Evolutionary conservation across 1,284 basidiomycete genomes (phyloP).

Genomic region (Cryptococcus neoformans): DNA sequence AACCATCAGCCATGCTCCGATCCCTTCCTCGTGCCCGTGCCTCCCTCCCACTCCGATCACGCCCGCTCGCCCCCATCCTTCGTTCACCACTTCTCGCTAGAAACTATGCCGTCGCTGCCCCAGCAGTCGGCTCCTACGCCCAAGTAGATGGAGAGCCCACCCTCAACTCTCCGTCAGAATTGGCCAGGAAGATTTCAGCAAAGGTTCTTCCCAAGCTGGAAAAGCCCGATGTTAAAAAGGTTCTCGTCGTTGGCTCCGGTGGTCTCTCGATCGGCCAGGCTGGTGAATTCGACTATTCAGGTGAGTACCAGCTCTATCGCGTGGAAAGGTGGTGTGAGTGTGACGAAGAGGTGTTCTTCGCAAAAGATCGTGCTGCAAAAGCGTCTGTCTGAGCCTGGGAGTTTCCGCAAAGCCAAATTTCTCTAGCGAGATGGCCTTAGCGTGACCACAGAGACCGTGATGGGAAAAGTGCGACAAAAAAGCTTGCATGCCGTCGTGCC

Average conservation of each 20-base stretch:
- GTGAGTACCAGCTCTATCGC: slow-evolving; percentile 43
- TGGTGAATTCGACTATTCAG: slow-evolving; percentile 99
- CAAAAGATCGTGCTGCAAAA: not conserved
- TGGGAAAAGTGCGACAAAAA: not conserved
- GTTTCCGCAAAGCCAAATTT: not conserved
- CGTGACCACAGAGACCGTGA: not conserved
- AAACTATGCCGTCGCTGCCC: slow-evolving; percentile 64
- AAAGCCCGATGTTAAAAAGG: slow-evolving; percentile 84
- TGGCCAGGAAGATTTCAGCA: slow-evolving; percentile 85
- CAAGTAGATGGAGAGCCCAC: slow-evolving; percentile 71
- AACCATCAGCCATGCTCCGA: slow-evolving; percentile 10
- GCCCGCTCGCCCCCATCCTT: slow-evolving; percentile 2
- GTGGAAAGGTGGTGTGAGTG: not conserved
- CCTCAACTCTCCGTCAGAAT: slow-evolving; percentile 85
- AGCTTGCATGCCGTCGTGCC: not conserved
- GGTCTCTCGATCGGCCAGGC: slow-evolving; percentile 98
- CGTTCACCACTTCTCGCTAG: slow-evolving; percentile 4
- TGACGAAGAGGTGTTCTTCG: not conserved
- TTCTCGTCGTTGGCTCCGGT: slow-evolving; percentile 93
- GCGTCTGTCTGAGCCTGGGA: not conserved
- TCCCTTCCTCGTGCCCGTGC: slow-evolving; percentile 12
- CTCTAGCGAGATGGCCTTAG: not conserved
- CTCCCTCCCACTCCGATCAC: not conserved
- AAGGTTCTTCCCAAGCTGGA: slow-evolving; percentile 78
- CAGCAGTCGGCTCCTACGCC: slow-evolving; percentile 69